A percentile compares a stretch with the other conserved stretches of the same genome.
Evolutionary conservation across 345 rosid species (phyloP).

Genomic region (Pseudoturritis turrita): DNA sequence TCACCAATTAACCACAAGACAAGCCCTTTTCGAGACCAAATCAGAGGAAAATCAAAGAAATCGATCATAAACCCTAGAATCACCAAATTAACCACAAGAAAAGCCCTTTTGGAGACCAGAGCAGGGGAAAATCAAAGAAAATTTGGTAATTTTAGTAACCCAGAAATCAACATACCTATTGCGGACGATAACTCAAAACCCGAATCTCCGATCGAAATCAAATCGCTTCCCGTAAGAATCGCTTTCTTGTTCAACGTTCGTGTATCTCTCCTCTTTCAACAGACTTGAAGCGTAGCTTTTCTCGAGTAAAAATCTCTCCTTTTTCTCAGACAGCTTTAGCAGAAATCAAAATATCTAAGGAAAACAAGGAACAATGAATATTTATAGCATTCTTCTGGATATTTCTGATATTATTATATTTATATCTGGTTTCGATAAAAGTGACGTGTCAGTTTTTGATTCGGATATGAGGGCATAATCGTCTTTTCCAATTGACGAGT

Average conservation of each 20-base stretch:
- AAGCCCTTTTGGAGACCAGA: neutral
- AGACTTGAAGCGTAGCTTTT: neutral
- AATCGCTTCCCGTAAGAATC: neutral
- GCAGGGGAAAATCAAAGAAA: neutral
- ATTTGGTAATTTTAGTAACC: too few species aligned
- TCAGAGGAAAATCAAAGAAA: neutral
- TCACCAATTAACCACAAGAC: neutral
- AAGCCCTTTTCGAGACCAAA: neutral
- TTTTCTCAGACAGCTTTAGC: neutral
- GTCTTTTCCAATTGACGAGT: neutral
- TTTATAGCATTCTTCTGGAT: constrained; percentile 28
- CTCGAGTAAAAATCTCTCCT: neutral
- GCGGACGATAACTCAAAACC: neutral
- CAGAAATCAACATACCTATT: constrained; percentile 13
- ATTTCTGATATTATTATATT: constrained; percentile 7
- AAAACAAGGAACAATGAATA: neutral
- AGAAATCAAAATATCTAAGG: neutral
- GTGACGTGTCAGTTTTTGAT: constrained; percentile 5
- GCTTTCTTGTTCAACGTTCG: neutral
- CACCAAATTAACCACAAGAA: neutral
- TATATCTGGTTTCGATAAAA: neutral
- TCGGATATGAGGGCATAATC: neutral
- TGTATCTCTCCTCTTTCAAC: neutral
- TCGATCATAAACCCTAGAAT: neutral
- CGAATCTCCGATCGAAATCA: neutral